Evolutionary conservation across 2,329 filamentous ascomycete genomes (phyloP), one percentile per base, ranked within the genome.

Genomic region (Leptographium galeiforme): DNA sequence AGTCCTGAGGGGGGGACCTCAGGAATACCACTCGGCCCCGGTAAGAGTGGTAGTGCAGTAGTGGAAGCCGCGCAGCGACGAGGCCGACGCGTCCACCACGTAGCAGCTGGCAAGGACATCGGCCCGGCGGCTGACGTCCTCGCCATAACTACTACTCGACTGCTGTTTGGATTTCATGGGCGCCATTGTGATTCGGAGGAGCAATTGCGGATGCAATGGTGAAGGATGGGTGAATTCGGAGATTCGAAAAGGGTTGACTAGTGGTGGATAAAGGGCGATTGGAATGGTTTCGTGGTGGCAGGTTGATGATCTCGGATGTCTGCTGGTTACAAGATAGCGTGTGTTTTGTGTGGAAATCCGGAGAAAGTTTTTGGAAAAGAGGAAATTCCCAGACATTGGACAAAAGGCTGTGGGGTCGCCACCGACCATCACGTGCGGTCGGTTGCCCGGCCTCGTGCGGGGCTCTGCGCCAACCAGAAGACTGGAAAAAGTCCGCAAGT

Each of bases 11-110:
- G 79, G 72, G 77, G 82, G 78, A 87, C 87, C 86, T 91, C 87
- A 91, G 87, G 87, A 85, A 89, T 87, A 89, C 87, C 87, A 91
- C 87, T 88, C 84, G 72, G 83, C 83, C 82, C 85, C 86, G 79
- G 84, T 79, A 74, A 81, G 85, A 79, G 82, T 79, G 75, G 87
- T 90, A 87, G 89, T 90, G 82, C 86, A 94, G 82, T 94, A 95
- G 76, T 95, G 89, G 74, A 93, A 85, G 68, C 87, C 87, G 69
- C 84, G 83, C 64, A 95, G 78, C 66, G 75, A 78, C 68, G 82
- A 77, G 62, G 82, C 78, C 32, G 62, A 53, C 65, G 74, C 74
- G 71, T 90, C 82, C 70, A 91, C 87, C 63, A 87, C 75, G 74
- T 95, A 96, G 79, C 89, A 94, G 70, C 84, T 90, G 72, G 90